Base-by-base conservation (phyloP, 257 asterid genomes). In the Fraxinus cuspidata region DNA sequence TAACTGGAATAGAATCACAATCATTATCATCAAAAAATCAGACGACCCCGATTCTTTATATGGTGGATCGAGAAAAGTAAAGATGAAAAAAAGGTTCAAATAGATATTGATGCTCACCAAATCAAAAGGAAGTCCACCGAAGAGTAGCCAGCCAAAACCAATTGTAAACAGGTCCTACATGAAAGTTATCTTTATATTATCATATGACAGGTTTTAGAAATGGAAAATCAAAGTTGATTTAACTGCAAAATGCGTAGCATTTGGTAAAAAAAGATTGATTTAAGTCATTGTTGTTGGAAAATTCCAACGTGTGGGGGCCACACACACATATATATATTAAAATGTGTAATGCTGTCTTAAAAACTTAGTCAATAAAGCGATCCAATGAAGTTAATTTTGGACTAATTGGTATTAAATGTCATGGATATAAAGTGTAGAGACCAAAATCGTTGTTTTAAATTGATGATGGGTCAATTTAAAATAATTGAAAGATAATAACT, bases 71-170 rank as follows among this genome's bases (percentile, higher is more conserved):
- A 9, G 27, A 16, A 72, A 42, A 44, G 32, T 42, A 15, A 5
- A n/a, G 19, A 32, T 64, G 4, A 32, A 51, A 74, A 65, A 12
- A 18, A 65, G 28, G 13, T 4, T 35, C n/a, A 10, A 32, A 23
- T 27, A 29, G 38, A 27, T 51, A 27, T 12, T 34, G 9, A 40
- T 56, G 31, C 84, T 34, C 51, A 76, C 81, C 78, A 76, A 35
- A 81, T 76, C 81, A 71, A 76, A 76, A 70, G 84, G 81, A 32
- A 81, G 81, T n/a, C 63, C 84, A 29, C 78, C 75, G 21, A 71
- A 76, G 13, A 81, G 69, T 51, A 81, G 1, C 84, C 81, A 81
- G 49, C 81, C 84, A 49, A 76, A 71, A 71, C 78, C 80, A 64
- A 81, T 49, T 5, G 81, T 80, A 75, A 75, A 80, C 12, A 80